Base-by-base conservation (phyloP, 2,329 filamentous ascomycete genomes). In the Paraphaeosphaeria minitans region DNA sequence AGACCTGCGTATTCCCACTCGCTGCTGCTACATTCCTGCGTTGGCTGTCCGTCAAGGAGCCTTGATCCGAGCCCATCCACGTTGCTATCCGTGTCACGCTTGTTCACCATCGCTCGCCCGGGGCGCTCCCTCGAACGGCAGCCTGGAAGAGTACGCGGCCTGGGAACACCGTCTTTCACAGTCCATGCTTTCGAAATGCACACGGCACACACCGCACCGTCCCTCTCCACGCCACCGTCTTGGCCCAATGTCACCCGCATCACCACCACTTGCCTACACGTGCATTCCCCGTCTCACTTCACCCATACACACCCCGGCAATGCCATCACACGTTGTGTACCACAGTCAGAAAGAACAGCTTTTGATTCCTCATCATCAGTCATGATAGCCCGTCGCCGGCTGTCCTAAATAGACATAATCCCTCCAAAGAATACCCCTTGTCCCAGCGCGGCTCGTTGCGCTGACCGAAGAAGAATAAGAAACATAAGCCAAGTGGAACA, bases 361-460 rank as follows among this genome's bases (percentile, higher is more conserved):
- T 76, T 76, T 76, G 66, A 75, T 75, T 76, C 68, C 72, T 75
- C 71, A 69, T 73, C 70, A 70, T 71, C 68, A 59, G 74, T 62
- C 69, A 71, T 67, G 64, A 69, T 61, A 52, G 59, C 57, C 65
- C 60, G 56, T 66, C 68, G 58, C 67, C 61, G 16, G 60, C 62
- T 66, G 62, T 39, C 31, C 67, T 59, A 60, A 67, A 62, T 66
- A 73, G 62, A 69, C 67, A 71, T 65, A 65, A 70, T 60, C 58
- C 60, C 59, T 58, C 56, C 43, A 50, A 61, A 61, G 54, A 42
- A 65, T 55, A 60, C 55, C 55, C 53, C 46, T 45, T 58, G 55
- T 58, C 58, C 57, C 55, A 57, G 57, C 45, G 50, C 47, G 60
- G 55, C 62, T 57, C 56, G 42, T 64, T 61, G 58, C 51, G 55